Evolutionary conservation across 805 yeast genomes (phyloP), one percentile per base, ranked within the genome.

Genomic region (Zygosaccharomyces rouxii): DNA sequence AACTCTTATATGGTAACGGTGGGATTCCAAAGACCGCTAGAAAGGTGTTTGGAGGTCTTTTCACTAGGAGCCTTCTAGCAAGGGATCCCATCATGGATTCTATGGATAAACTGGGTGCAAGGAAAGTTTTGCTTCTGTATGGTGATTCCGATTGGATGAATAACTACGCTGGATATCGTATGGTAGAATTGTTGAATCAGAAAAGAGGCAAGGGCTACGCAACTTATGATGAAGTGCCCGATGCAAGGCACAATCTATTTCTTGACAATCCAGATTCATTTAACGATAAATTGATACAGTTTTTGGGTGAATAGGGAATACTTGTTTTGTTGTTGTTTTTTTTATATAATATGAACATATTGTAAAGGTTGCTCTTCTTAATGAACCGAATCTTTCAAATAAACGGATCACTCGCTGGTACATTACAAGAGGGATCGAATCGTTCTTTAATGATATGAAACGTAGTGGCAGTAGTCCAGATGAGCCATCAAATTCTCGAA

Each of bases 71-170:
- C 9, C 44, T 81, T n/a, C 71, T 81, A 4, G 84, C 86, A 19
- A 77, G 77, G 50, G 77, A 77, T 62, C 94, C 95, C 1, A 72
- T 86, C 47, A 65, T 76, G 55, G 90, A 85, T 59, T 76, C 82
- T 49, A 64, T 81, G 31, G 57, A 62, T 7, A 55, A 61, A 11
- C 64, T 74, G 18, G 57, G 69, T 5, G 63, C 62, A 2, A 55
- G 62, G n/a, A 65, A 70, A 38, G 69, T 76, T 2, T 62, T 80
- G 55, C 50, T 70, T 29, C 39, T 72, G 43, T 86, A 84, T 62
- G 95, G 94, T 0, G 78, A 81, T 53, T 78, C 72, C 53, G 95
- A 86, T 60, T 86, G 86, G 74, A 86, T 85, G 94, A 75, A 80
- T 57, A 64, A 73, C 1, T 73, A 70, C 35, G 84, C 84, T 0